phyloP scores from a whole-genome alignment of 2,329 filamentous ascomycete genomes.

The Pseudomassariella vexata region DNA sequence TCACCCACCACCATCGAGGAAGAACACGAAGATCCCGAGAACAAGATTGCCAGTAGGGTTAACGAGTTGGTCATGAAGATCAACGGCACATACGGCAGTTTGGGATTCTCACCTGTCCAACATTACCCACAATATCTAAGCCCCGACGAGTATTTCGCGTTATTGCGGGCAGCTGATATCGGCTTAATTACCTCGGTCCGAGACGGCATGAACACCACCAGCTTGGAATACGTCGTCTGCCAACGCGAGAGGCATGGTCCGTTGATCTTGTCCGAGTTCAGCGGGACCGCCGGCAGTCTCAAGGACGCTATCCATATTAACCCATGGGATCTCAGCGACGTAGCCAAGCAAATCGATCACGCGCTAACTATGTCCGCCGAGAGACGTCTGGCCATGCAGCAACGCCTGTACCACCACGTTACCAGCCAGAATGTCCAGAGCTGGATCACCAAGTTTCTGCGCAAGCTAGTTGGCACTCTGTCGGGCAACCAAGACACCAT shows the following conservation, averaged over 20 bases:
- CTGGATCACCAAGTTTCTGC: conserved; percentile 78
- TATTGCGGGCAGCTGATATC: conserved; percentile 85
- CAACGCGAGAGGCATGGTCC: conserved; percentile 83
- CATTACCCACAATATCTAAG: conserved; percentile 92
- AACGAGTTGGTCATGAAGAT: conserved; percentile 87
- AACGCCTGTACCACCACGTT: conserved; percentile 75
- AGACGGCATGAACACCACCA: conserved; percentile 97
- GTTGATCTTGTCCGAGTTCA: conserved; percentile 93
- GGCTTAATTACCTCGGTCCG: conserved; percentile 92
- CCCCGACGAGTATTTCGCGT: conserved; percentile 86
- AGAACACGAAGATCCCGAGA: conserved; percentile 69
- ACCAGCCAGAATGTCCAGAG: conserved; percentile 78
- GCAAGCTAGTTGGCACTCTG: conserved; percentile 73
- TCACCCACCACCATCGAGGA: conserved; percentile 78
- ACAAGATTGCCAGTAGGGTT: conserved; percentile 80
- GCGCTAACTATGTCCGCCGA: conserved; percentile 71
- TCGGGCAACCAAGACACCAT: conserved; percentile 69
- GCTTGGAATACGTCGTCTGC: conserved; percentile 88
- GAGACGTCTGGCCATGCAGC: conserved; percentile 63
- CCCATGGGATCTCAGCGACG: conserved; percentile 83
- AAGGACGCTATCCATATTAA: conserved; percentile 91
- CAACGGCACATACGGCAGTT: conserved; percentile 82
- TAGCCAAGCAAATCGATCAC: conserved; percentile 75
- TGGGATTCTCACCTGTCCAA: conserved; percentile 85
- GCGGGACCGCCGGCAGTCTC: conserved; percentile 82